A percentile compares a stretch with the other conserved stretches of the same genome.
These are phyloP conservation scores for Sophora flavescens DNA, from an alignment of 306 rosid species.

Conservation along the genomic window DNA sequence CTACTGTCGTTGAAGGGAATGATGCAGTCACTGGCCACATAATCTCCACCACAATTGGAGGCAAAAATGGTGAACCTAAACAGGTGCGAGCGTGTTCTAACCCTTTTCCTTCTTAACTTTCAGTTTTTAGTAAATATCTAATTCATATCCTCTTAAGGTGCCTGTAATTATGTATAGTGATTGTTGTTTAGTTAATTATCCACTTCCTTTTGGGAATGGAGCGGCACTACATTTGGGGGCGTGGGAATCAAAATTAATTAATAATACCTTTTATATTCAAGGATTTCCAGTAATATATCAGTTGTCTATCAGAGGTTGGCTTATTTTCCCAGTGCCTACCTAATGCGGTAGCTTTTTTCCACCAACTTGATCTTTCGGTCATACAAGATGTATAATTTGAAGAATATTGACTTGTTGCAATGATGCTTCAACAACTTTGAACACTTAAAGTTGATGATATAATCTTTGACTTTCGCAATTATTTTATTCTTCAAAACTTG, in stretches of 20 bases:
- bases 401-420: background rate
- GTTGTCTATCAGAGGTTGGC: background rate
- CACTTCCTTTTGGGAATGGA: conserved; percentile 23
- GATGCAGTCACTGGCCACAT: conserved; percentile 93
- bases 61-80: conserved; percentile 91
- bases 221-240: background rate
- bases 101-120: conserved; percentile 18
- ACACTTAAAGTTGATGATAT: conserved; percentile 32
- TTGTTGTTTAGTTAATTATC: background rate
- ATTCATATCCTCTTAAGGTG: conserved; percentile 9
- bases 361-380: conserved; percentile 12
- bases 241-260: conserved; percentile 7
- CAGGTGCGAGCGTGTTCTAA: conserved; percentile 54
- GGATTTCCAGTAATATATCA: background rate
- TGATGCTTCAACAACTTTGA: conserved; percentile 21
- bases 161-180: background rate
- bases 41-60: conserved; percentile 92
- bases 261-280: background rate
- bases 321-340: conserved; percentile 1
- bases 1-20: conserved; percentile 76
- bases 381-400: conserved; percentile 3
- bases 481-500: background rate
- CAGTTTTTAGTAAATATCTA: background rate
- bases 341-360: conserved; percentile 1
- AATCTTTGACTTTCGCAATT: conserved; percentile 4